Conservation (phyloP, 495 filamentous ascomycete genomes). For the Neurospora sp. region DNA sequence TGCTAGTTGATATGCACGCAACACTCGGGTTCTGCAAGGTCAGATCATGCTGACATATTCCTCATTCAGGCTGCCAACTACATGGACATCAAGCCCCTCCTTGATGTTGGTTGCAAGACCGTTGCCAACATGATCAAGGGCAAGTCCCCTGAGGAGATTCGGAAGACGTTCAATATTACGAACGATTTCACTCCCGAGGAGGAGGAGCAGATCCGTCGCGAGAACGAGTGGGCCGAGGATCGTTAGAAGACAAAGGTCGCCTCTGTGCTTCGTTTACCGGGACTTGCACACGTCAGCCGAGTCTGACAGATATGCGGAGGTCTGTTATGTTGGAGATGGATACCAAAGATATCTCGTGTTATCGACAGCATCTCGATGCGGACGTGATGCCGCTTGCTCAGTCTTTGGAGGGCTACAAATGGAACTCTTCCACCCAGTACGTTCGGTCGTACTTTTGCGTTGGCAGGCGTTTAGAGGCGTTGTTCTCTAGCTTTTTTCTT, state of each 20-base stretch:
- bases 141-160: constrained; percentile 72
- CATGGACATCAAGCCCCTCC: constrained; percentile 71
- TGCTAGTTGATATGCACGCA: neutral
- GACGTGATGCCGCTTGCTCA: neutral
- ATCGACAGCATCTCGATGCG: neutral
- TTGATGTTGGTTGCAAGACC: constrained; percentile 77
- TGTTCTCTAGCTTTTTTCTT: neutral
- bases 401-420: neutral
- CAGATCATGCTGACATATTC: constrained; percentile 5
- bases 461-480: neutral
- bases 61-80: constrained; percentile 57
- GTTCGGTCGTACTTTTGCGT: neutral
- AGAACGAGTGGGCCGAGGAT: constrained; percentile 82
- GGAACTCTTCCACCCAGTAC: neutral
- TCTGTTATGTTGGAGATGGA: neutral
- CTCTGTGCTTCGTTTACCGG: neutral
- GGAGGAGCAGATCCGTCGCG: constrained; percentile 72
- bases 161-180: constrained; percentile 76
- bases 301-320: neutral
- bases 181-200: constrained; percentile 78
- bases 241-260: constrained; percentile 22
- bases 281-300: neutral
- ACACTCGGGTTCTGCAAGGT: neutral
- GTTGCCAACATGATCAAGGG: constrained; percentile 86
- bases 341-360: neutral